These are phyloP conservation scores for Candida sonorensis DNA, from an alignment of 805 yeast genomes.

Conservation along the genomic window DNA sequence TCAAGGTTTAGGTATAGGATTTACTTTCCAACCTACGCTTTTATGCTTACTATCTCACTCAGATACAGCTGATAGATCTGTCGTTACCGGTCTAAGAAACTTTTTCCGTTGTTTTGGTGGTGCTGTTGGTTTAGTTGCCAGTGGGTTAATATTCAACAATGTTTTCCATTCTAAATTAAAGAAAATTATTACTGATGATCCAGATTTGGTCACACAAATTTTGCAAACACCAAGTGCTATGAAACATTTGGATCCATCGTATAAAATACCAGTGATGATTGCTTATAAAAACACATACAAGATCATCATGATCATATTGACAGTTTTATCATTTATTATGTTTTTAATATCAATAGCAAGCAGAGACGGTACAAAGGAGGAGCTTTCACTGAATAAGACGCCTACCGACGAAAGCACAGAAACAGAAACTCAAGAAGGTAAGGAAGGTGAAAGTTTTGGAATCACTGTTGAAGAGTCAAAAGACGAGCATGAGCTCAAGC, in stretches of 20 bases:
- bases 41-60: conserved; percentile 45
- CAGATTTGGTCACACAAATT: background rate
- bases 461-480: no score
- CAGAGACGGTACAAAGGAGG: conserved; percentile 6
- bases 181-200: background rate
- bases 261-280: no score
- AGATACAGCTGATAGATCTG: conserved; percentile 41
- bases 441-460: no score
- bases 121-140: conserved; percentile 38
- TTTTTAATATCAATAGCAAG: conserved; percentile 8
- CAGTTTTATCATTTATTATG: conserved; percentile 13
- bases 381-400: background rate
- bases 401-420: background rate
- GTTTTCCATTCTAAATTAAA: conserved; percentile 4
- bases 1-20: conserved; percentile 37
- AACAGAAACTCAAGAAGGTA: background rate
- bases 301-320: conserved; percentile 8
- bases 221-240: conserved; percentile 4
- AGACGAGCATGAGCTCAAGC: no score
- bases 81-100: conserved; percentile 46
- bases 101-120: conserved; percentile 51
- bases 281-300: conserved; percentile 8
- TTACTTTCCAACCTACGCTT: conserved; percentile 43
- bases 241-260: no score
- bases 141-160: conserved; percentile 10